Evolutionary conservation across 75 land plant genomes (phyloP), one percentile per base, ranked within the genome.

Genomic region (Picea glauca): DNA sequence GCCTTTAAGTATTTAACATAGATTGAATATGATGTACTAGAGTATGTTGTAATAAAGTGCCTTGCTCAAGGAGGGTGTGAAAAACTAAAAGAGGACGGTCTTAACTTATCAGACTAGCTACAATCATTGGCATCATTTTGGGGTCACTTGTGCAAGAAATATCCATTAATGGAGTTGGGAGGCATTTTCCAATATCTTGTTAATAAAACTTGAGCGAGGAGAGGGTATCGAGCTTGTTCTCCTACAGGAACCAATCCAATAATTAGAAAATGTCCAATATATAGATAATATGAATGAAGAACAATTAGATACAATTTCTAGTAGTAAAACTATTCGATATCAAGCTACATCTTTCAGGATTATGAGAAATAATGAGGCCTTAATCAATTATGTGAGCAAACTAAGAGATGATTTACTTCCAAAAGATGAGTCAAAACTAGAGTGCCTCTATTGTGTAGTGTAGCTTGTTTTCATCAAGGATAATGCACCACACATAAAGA

Each of bases 71-170:
- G 94, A 32, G 99, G 99, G 32, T 96, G 99, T 72, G 93, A 91
- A 13, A 98, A 95, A 81, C 88, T 98, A 0, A 98, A 98, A 68
- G 99, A 98, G 21, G 98, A 97, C 87, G 99, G 99, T 26, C 86
- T 98, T 26, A 26, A 98, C 84, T 81, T 98, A 62, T 94, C 96
- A 11, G 99, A 98, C 82, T 98, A 98, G 99, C 93, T 98, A 43
- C 98, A 98, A 76, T 98, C 99, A 14, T 91, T 98, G 78, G 99
- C 99, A 56, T 98, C 94, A 32, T 98, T 98, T 85, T 98, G 99
- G 99, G 99, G 99, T 76, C 98, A 95, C 80, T 78, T 98, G 98
- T 97, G 99, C 76, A 97, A 97, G 79, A 97, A 97, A 80, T 94
- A 97, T 76, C 99, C 99, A 32, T 97, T 98, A 31, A 97, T 97